Percentiles rank a stretch among this genome's conserved stretches.
phyloP scores from a whole-genome alignment of 2,329 filamentous ascomycete species.

The Colletotrichum incanum region DNA sequence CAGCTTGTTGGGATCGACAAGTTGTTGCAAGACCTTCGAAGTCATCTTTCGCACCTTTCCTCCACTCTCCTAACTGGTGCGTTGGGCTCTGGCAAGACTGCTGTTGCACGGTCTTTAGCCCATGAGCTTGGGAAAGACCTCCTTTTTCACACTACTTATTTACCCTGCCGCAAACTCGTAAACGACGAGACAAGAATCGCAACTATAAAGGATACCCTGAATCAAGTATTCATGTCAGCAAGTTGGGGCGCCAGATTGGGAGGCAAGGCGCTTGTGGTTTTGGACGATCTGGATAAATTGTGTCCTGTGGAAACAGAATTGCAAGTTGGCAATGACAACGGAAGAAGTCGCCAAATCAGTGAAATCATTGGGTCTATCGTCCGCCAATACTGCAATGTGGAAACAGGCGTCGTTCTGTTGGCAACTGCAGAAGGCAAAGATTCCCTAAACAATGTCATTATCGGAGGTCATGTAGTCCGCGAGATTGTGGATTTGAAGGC shows the following conservation, averaged over 20 bases:
- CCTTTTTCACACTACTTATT: constrained; percentile 88
- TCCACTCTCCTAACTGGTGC: constrained; percentile 92
- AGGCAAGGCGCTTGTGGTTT: constrained; percentile 85
- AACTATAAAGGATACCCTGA: constrained; percentile 90
- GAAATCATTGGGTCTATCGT: constrained; percentile 89
- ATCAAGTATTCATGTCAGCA: constrained; percentile 87
- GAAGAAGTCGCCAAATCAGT: constrained; percentile 91
- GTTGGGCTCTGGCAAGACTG: constrained; percentile 91
- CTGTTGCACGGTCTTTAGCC: constrained; percentile 82
- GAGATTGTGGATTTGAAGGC: constrained; percentile 93
- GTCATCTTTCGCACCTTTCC: constrained; percentile 86
- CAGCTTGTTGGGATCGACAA: constrained; percentile 88
- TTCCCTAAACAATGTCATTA: constrained; percentile 88
- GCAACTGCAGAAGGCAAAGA: constrained; percentile 96
- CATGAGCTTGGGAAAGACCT: constrained; percentile 80
- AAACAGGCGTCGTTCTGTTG: constrained; percentile 87
- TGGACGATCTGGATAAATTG: constrained; percentile 94
- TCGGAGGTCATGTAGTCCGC: constrained; percentile 91
- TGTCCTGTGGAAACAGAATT: constrained; percentile 96
- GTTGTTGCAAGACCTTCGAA: constrained; percentile 79
- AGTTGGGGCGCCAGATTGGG: constrained; percentile 92
- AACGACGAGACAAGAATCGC: constrained; percentile 93
- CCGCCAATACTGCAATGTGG: constrained; percentile 84
- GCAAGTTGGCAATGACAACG: constrained; percentile 94
- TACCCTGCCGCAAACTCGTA: constrained; percentile 87